Evolutionary conservation across 495 filamentous ascomycete species (phyloP), one percentile per base, ranked within the genome.

Genomic region (Hyaloscypha hepaticicola): DNA sequence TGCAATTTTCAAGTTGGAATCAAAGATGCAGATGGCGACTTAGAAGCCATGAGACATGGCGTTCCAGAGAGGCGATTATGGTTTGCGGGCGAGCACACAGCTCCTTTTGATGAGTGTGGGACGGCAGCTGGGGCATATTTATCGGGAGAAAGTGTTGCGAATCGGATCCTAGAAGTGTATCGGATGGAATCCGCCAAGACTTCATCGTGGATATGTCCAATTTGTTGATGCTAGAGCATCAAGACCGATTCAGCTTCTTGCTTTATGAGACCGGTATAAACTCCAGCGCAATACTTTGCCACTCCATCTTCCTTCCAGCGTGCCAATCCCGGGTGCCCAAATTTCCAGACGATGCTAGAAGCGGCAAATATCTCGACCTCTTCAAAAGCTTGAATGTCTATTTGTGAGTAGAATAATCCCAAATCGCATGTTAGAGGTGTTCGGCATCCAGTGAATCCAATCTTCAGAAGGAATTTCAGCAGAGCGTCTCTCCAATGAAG

Each of bases 51-150:
- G 78, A 79, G 92, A 33, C 75, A 82, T 3, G 94, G 92, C 2
- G 76, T 89, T 55, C 80, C 85, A 7, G 85, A 83, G n/a, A 79
- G 89, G 26, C 85, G 88, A 0, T 69, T 97, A 6, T 97, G 92
- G 92, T 85, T 97, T 68, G 94, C 94, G 1, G 94, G 94, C 1
- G 94, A 98, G 74, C 94, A 97, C 76, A 96, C 93, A 33, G 86
- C 91, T 31, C 92, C 94, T 34, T 94, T 96, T 75, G 85, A 93
- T 26, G 91, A 90, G n/a, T 73, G 96, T 58, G 93, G 93, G 1
- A 96, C 92, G 5, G 89, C 87, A 14, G 93, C 91, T 3, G 93
- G 93, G 1, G 93, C 93, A 19, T 97, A 91, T 67, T 94, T 90
- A 90, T 91, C 89, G 72, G 94, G 94, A 0, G 90, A 97, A 76